Evolutionary conservation across 2,329 filamentous ascomycete species (phyloP), one percentile per base, ranked within the genome.

Genomic region (Phaeosphaeriaceae sp.): DNA sequence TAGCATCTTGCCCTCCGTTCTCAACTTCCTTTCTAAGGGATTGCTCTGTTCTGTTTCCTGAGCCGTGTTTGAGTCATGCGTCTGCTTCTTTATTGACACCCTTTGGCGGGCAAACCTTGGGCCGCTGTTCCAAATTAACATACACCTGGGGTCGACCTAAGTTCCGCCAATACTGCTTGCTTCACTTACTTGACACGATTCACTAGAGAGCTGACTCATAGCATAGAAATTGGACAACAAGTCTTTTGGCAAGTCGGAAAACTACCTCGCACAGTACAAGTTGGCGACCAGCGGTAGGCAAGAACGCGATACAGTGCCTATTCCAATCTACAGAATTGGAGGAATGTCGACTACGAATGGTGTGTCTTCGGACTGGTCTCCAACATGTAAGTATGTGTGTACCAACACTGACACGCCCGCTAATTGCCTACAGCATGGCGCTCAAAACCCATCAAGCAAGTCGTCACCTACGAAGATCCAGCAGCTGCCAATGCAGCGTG

Each of bases 361-460:
- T 45, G 48, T 55, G 20, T 53, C 54, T 19, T 55, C 63, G 42
- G 72, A 66, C 47, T 81, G 79, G 79, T 75, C 75, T 31, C 79
- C 79, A 41, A 72, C 73, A 19, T 81, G 78, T 80, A 66, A 65
- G 72, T 58, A 31, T 6, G 4, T 9, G 11, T 7, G 4, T 2
- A 10, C 11, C 2, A 13, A 15, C 19, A 10, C 22, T 31, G 9
- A 36, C 13, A 11, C 21, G 20, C 45, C 7, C 22, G 13, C 40
- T 56, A 15, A 54, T 20, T 1, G 9, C 27, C 21, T 10, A 13
- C 52, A 72, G 90, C 91, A 45, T 95, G 91, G 91, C 85, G 88
- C 67, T 83, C 85, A 54, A 93, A 91, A 76, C 91, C 91, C 42
- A 91, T 93, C 78, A 91, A 91, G 77, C 91, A 95, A 77, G 82